Evolutionary conservation across 78 protist species (phyloP), one percentile per base, ranked within the genome.

Genomic region (Dictyostelium capitatum): DNA sequence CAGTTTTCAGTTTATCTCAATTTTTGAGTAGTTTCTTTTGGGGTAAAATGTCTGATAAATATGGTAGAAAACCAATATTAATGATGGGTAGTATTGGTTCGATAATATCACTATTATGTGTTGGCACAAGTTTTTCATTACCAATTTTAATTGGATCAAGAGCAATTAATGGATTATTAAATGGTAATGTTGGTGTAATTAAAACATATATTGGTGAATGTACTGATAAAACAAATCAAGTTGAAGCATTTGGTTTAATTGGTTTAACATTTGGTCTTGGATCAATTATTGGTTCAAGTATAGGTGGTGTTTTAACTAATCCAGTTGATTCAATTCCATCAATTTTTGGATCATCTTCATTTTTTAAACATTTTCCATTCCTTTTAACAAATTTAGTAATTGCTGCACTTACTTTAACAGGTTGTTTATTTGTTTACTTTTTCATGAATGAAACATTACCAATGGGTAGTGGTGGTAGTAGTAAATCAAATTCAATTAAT

Each of bases 241-340:
- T 87, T 5, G 93, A 87, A 65, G 93, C 93, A 50, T 87, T 87
- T 51, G 93, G 93, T 23, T 87, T 64, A 80, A 79, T 87, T 64
- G 93, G 93, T 65, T 43, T 87, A 25, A 79, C 67, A 46, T 79
- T 69, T 69, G 83, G 83, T 48, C 37, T 82, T n/a, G 90, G 90
- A 3, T 70, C 91, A 12, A 87, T 87, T 37, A 10, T 87, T 15
- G 93, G 93, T 2, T 79, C 84, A 30, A 53, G 69, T 0, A 20
- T 87, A 46, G 93, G 93, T 57, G 93, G 93, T 43, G 3, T 77
- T 20, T 43, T 87, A 15, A 53, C 54, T 11, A 23, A 87, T 20
- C 93, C 93, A 4, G 93, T 47, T 0, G 11, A 59, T 1, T 77
- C 77, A 23, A 23, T 64, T 3, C 78, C 93, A 3, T 25, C 46